Conservation (phyloP, 2,329 filamentous ascomycete genomes). For the Tolypocladium paradoxum region DNA sequence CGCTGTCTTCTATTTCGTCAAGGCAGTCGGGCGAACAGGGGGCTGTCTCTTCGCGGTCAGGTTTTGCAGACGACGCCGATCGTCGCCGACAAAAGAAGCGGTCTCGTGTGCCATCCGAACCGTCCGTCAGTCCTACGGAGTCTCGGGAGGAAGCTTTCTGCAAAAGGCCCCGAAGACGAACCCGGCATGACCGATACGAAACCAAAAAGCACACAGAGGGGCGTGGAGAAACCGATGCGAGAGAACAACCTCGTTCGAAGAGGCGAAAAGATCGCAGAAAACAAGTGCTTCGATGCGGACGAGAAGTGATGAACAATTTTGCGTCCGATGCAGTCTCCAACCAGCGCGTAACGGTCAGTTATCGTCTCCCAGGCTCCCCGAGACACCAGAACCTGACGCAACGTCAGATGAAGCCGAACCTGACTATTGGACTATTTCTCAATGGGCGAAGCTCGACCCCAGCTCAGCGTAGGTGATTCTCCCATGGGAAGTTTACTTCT, state of each 20-base stretch:
- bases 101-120: not conserved
- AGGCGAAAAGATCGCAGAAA: conserved; percentile 9
- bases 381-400: not conserved
- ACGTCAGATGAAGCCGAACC: conserved; percentile 20
- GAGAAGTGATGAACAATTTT: conserved; percentile 45
- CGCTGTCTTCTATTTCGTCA: not conserved
- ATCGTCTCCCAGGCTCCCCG: not conserved
- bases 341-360: conserved; percentile 19
- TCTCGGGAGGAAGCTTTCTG: not conserved
- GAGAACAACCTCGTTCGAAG: not conserved
- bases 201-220: not conserved
- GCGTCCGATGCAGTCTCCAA: conserved; percentile 40
- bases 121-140: not conserved
- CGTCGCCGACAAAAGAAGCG: not conserved
- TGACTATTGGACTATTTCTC: conserved; percentile 21
- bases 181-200: conserved; percentile 7
- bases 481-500: conserved; percentile 1
- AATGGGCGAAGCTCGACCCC: conserved; percentile 18
- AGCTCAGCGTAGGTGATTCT: conserved; percentile 8
- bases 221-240: not conserved
- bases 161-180: conserved; percentile 2
- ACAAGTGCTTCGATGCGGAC: conserved; percentile 22
- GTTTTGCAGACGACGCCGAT: not conserved
- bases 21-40: not conserved
- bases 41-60: not conserved